Percentiles rank a stretch among this genome's conserved stretches.
Evolutionary conservation across 495 filamentous ascomycete genomes (phyloP).

Genomic region (Lepidopterella palustris): DNA sequence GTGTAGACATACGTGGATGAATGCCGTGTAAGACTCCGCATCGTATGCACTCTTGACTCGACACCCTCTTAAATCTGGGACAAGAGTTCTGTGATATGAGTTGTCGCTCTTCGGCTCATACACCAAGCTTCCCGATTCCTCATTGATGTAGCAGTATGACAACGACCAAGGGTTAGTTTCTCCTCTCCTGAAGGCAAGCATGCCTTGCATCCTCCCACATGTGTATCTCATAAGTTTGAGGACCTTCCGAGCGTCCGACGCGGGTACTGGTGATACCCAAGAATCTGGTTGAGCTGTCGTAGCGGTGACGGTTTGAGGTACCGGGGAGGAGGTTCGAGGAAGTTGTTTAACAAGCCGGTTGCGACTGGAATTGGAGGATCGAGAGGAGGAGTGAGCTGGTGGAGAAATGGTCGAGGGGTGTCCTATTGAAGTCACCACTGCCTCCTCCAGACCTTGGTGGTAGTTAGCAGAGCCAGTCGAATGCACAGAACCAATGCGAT

Average conservation of each 20-base stretch:
- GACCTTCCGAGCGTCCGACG: slow-evolving; percentile 56
- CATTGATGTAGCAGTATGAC: slow-evolving; percentile 61
- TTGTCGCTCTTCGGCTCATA: slow-evolving; percentile 56
- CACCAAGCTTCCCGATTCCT: slow-evolving; percentile 57
- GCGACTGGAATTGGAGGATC: slow-evolving; percentile 19
- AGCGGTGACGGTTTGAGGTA: slow-evolving; percentile 15
- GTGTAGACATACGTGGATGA: slow-evolving; percentile 71
- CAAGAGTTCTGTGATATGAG: slow-evolving; percentile 51
- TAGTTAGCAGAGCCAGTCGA: slow-evolving; percentile 22
- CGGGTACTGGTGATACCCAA: slow-evolving; percentile 46
- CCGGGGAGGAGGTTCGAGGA: slow-evolving; percentile 19
- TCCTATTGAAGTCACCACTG: slow-evolving; percentile 27
- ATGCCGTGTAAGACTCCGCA: slow-evolving; percentile 57
- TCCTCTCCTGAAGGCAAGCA: slow-evolving; percentile 56
- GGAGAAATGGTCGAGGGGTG: slow-evolving; percentile 26
- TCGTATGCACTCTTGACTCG: slow-evolving; percentile 56
- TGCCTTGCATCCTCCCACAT: slow-evolving; percentile 64
- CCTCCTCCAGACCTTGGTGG: slow-evolving; percentile 28
- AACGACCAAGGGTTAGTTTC: slow-evolving; percentile 50
- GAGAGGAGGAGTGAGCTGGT: slow-evolving; percentile 16
- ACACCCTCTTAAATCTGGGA: slow-evolving; percentile 83
- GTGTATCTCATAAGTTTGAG: slow-evolving; percentile 61
- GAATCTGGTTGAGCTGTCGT: slow-evolving; percentile 31
- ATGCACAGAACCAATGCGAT: slow-evolving; percentile 39
- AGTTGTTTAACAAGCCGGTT: slow-evolving; percentile 25